Percentiles rank a stretch among this genome's conserved stretches.
Evolutionary conservation across 2,329 filamentous ascomycete genomes (phyloP).

Genomic region (Ceratocystis ficicola): DNA sequence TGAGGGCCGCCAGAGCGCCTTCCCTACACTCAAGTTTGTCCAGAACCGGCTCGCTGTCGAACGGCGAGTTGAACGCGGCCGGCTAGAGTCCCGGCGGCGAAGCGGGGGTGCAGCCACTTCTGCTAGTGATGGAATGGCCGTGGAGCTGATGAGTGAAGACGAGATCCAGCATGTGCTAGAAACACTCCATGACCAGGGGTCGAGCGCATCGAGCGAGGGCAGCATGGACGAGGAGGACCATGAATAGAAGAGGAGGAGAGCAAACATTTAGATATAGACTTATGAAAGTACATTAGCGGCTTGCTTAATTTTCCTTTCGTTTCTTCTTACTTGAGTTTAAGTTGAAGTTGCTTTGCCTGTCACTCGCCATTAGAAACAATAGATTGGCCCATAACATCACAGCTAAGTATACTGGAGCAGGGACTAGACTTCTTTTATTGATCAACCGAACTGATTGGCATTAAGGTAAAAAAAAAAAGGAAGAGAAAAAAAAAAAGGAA

Average conservation of each 20-base stretch:
- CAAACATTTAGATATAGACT: neutral
- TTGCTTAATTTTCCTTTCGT: neutral
- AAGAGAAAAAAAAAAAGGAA: neutral
- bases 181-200: slow-evolving; percentile 25
- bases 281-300: neutral
- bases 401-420: no score
- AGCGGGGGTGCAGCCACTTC: no score
- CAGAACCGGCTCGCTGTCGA: slow-evolving; percentile 79
- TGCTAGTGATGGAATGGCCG: slow-evolving; percentile 31
- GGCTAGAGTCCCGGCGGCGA: slow-evolving; percentile 38
- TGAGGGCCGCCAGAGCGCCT: slow-evolving; percentile 76
- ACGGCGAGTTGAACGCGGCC: slow-evolving; percentile 48
- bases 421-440: neutral
- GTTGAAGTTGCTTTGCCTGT: neutral
- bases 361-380: neutral
- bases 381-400: no score
- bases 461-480: neutral
- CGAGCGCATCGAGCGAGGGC: slow-evolving; percentile 5
- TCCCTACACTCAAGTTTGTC: slow-evolving; percentile 85
- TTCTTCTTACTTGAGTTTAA: neutral
- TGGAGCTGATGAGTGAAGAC: slow-evolving; percentile 51
- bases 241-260: neutral
- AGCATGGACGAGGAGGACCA: slow-evolving; percentile 17
- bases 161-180: slow-evolving; percentile 41
- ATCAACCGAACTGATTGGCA: neutral